Conservation (phyloP, 305 asterid genomes). For the Fraxinus xanthoxyloides region DNA sequence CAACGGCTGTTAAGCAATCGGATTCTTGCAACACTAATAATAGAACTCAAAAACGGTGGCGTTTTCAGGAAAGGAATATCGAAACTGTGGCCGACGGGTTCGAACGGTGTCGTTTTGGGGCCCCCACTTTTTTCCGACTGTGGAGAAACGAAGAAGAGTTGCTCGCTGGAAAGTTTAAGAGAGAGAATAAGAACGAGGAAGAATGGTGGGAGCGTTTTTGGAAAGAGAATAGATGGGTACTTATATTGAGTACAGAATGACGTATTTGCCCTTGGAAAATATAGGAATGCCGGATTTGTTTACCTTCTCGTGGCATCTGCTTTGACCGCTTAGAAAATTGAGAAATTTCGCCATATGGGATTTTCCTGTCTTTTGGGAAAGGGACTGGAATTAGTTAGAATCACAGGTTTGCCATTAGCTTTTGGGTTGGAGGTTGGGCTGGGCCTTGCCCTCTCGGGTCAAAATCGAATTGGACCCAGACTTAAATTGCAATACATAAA, state of each 20-base stretch:
- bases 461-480: neutral
- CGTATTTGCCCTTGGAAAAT: conserved; percentile 38
- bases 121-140: conserved; percentile 25
- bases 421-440: conserved; percentile 8
- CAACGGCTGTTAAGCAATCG: conserved; percentile 18
- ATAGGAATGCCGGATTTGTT: conserved; percentile 50
- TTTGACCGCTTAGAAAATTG: conserved; percentile 50
- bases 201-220: conserved; percentile 33
- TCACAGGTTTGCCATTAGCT: conserved; percentile 37
- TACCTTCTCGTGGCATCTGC: conserved; percentile 46
- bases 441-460: neutral
- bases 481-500: neutral
- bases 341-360: conserved; percentile 27
- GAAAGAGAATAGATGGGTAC: conserved; percentile 53
- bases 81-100: neutral
- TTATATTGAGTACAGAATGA: conserved; percentile 28
- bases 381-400: neutral
- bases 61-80: neutral
- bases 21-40: neutral
- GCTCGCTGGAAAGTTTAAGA: conserved; percentile 28
- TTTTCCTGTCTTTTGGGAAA: conserved; percentile 5
- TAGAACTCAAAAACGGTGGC: conserved; percentile 1
- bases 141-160: conserved; percentile 55
- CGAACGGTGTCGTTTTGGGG: conserved; percentile 32
- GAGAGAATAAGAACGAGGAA: conserved; percentile 29